These are phyloP conservation scores for Elongisporangium prolatum DNA, from an alignment of 352 stramenopile species.

Conservation along the genomic window DNA sequence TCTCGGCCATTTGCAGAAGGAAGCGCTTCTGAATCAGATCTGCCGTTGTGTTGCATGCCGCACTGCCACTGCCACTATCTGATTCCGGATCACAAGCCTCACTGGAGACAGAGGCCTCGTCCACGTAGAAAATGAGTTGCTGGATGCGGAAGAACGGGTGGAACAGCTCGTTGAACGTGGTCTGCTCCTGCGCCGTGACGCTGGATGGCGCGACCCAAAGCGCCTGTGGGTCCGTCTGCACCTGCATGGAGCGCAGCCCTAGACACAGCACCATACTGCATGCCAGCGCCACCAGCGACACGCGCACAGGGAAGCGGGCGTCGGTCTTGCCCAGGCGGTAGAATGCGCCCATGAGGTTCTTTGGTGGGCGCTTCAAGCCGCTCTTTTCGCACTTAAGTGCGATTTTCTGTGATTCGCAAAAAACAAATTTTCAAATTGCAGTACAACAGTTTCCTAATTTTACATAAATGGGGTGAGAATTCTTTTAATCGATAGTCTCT, in stretches of 20 bases:
- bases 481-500: too few species aligned
- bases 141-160: slow-evolving; percentile 83
- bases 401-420: not conserved
- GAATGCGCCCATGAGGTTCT: slow-evolving; percentile 38
- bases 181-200: slow-evolving; percentile 55
- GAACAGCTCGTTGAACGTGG: slow-evolving; percentile 77
- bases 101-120: slow-evolving; percentile 12
- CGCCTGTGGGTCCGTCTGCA: slow-evolving; percentile 76
- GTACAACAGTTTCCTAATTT: too few species aligned
- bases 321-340: slow-evolving; percentile 53
- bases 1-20: slow-evolving; percentile 50
- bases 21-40: slow-evolving; percentile 63
- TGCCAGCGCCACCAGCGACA: slow-evolving; percentile 37
- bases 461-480: too few species aligned
- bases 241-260: slow-evolving; percentile 44
- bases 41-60: slow-evolving; percentile 18
- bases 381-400: not conserved
- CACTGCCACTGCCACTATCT: not conserved
- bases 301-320: slow-evolving; percentile 35
- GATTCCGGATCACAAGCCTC: not conserved
- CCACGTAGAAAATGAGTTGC: slow-evolving; percentile 82
- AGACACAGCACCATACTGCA: slow-evolving; percentile 56
- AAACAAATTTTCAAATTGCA: not conserved
- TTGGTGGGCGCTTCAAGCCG: not conserved
- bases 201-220: slow-evolving; percentile 75